Evolutionary conservation across 495 filamentous ascomycete species (phyloP).

Genomic region (Tuber borchii): DNA sequence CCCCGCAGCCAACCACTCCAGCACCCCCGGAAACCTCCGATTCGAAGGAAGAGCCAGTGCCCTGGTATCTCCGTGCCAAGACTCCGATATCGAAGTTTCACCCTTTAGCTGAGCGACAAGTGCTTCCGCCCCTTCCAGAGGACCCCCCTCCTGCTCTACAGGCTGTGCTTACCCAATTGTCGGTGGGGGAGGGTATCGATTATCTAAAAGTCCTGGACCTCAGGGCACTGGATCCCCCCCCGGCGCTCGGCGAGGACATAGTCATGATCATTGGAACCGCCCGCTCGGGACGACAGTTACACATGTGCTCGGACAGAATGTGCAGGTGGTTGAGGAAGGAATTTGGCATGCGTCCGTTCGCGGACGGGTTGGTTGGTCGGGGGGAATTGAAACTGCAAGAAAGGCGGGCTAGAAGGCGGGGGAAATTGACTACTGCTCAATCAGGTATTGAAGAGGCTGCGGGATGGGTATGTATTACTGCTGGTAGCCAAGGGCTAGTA

Average conservation of each 20-base stretch:
- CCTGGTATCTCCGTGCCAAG: slow-evolving; percentile 86
- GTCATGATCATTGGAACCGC: slow-evolving; percentile 93
- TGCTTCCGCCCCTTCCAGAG: slow-evolving; percentile 68
- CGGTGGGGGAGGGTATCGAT: slow-evolving; percentile 76
- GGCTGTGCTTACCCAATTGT: slow-evolving; percentile 67
- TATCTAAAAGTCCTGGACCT: slow-evolving; percentile 71
- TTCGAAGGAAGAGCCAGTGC: slow-evolving; percentile 42
- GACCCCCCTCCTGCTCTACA: slow-evolving; percentile 65
- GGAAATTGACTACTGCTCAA: slow-evolving; percentile 61
- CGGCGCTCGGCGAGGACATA: slow-evolving; percentile 77
- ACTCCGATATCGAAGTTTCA: slow-evolving; percentile 42
- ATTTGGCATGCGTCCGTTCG: slow-evolving; percentile 63
- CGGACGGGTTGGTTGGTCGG: slow-evolving; percentile 81
- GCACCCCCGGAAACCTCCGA: not conserved
- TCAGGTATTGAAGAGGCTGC: slow-evolving; percentile 57
- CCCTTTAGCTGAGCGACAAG: slow-evolving; percentile 54
- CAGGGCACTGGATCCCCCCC: slow-evolving; percentile 72
- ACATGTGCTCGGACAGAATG: slow-evolving; percentile 81
- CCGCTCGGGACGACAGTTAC: slow-evolving; percentile 84
- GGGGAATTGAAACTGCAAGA: slow-evolving; percentile 87
- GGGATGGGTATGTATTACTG: slow-evolving; percentile 92
- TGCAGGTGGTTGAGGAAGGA: slow-evolving; percentile 75
- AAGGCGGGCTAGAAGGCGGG: slow-evolving; percentile 67
- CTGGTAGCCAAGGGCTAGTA: slow-evolving; percentile 63
- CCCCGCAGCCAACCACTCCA: not conserved